Evolutionary conservation across 2,329 filamentous ascomycete species (phyloP).

Genomic region (Verticillium tricorpus): DNA sequence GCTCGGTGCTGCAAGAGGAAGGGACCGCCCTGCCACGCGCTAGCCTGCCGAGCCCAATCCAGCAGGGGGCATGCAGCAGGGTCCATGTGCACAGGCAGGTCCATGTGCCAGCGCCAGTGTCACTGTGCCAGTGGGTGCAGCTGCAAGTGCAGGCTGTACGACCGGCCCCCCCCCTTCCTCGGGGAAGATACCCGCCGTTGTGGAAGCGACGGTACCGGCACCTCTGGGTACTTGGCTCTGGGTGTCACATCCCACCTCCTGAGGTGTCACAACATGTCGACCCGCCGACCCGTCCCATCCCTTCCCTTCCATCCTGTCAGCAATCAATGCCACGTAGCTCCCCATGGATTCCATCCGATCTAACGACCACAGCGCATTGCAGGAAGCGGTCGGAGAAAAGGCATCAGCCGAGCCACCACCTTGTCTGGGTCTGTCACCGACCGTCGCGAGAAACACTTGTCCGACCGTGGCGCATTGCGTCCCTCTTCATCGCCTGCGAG

Average conservation of each 20-base stretch:
- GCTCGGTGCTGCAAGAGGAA: neutral
- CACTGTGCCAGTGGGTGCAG: neutral
- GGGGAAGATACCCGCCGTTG: neutral
- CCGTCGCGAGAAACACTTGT: neutral
- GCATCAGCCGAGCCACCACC: neutral
- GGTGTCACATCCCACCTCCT: neutral
- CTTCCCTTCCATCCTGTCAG: neutral
- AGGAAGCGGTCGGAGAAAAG: neutral
- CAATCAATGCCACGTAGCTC: neutral
- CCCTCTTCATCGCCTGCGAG: no score
- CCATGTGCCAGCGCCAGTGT: neutral
- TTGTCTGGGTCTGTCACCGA: neutral
- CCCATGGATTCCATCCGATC: neutral
- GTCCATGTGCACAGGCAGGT: neutral
- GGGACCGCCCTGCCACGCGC: neutral
- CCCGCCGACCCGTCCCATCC: neutral
- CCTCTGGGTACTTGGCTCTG: neutral
- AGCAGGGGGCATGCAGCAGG: neutral
- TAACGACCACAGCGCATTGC: neutral
- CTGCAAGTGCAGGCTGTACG: neutral
- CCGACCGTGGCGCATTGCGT: no score
- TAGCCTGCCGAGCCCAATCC: neutral
- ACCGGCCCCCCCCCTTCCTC: neutral
- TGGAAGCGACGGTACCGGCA: neutral
- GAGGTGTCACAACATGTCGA: neutral